These are phyloP conservation scores for Strobilomyces confusus DNA, from an alignment of 768 basidiomycete species.

Conservation along the genomic window DNA sequence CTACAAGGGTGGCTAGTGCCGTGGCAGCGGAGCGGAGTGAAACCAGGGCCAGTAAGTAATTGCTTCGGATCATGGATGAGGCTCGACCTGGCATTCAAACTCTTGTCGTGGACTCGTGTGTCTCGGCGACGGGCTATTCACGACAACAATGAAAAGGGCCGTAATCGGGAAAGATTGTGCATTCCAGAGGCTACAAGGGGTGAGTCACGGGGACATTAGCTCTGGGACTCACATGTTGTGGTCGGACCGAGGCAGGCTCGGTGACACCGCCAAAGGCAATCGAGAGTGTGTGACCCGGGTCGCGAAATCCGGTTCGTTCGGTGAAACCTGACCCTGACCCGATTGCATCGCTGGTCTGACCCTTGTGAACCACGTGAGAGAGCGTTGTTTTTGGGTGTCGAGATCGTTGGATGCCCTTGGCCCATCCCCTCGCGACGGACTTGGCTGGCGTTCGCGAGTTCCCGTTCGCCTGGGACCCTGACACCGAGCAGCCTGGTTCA, in stretches of 20 bases:
- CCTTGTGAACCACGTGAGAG: constrained; percentile 25
- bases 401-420: constrained; percentile 11
- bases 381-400: constrained; percentile 15
- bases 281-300: constrained; percentile 9
- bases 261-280: background rate
- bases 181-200: constrained; percentile 5
- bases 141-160: constrained; percentile 4
- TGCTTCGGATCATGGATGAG: background rate
- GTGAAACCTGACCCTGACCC: constrained; percentile 15
- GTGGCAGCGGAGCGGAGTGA: constrained; percentile 7
- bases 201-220: constrained; percentile 17
- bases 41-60: constrained; percentile 13
- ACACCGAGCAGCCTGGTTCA: constrained; percentile 19
- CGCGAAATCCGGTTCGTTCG: constrained; percentile 8
- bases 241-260: background rate
- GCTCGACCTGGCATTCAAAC: background rate
- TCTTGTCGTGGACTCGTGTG: background rate
- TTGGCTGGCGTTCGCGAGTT: constrained; percentile 14
- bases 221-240: constrained; percentile 1
- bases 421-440: constrained; percentile 12
- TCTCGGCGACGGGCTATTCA: background rate
- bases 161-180: constrained; percentile 2
- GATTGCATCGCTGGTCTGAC: constrained; percentile 1
- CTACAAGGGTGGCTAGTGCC: constrained; percentile 5
- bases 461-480: constrained; percentile 17